Base-by-base conservation (phyloP, 495 filamentous ascomycete species). In the Penicillium turbatum region DNA sequence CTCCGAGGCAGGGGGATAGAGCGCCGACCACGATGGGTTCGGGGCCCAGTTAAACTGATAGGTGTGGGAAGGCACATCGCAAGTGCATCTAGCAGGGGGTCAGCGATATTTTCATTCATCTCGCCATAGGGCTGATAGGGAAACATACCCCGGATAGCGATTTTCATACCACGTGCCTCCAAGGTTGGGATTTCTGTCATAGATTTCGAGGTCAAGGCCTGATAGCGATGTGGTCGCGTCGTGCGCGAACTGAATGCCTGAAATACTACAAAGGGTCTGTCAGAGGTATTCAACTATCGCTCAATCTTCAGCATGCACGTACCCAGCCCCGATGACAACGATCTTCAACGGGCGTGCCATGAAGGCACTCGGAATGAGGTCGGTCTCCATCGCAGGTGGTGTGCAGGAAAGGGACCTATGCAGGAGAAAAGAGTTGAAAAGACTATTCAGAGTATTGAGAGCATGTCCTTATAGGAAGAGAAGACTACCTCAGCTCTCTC, bases 151-250 rank as follows among this genome's bases (percentile, higher is more conserved):
- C 1, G 81, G 79, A 66, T 86, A 86, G 45, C 72, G 69, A 51
- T 86, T 85, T 61, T 83, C 82, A 46, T 76, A 80, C 82, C 83
- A 87, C 1, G 82, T 83, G 4, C 84, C 83, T 4, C 82, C 79
- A 47, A 85, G 72, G 16, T 80, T 81, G 6, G 62, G 62, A 57
- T 88, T 89, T 76, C 88, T 88, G 63, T 89, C 86, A 64, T 86
- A 90, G 46, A 85, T 80, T 17, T 76, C 70, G 36, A 82, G 68
- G 15, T 83, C 77, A 42, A 82, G 64, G 48, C 75, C 73, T 29
- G 24, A 7, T 2, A 54, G 6, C 64, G 70, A 36, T 79, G 67
- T 51, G 71, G 72, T 39, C 72, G 66, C 4, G 77, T 76, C 48
- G 21, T 50, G 48, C 13, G 48, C 48, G 13, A 54, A 47, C 16